phyloP scores from a whole-genome alignment of 176 grass and related monocot species.

The Triticum timopheevii region DNA sequence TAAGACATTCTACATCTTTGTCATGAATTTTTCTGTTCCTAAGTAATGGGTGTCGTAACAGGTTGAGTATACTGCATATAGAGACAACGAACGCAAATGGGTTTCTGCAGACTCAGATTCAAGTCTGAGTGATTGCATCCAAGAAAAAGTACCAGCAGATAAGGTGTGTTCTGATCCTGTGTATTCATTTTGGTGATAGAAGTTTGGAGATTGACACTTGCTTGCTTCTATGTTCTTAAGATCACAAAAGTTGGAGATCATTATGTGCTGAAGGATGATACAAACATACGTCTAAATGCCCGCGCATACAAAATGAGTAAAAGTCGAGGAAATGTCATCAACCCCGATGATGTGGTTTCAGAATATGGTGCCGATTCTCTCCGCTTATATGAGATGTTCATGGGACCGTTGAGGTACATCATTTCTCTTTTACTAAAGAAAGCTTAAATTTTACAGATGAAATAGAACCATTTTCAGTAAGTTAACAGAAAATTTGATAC shows the following conservation, averaged over 20 bases:
- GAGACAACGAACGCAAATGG: slow-evolving; percentile 69
- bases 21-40: slow-evolving; percentile 27
- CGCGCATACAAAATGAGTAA: slow-evolving; percentile 99
- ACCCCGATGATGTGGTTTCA: slow-evolving; percentile 95
- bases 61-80: slow-evolving; percentile 92
- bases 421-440: background rate
- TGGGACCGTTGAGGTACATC: slow-evolving; percentile 91
- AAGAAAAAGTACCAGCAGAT: slow-evolving; percentile 82
- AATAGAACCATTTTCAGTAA: slow-evolving; percentile 11
- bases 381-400: slow-evolving; percentile 99
- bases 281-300: slow-evolving; percentile 64
- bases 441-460: slow-evolving; percentile 43
- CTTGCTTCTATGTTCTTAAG: slow-evolving; percentile 39
- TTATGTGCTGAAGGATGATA: slow-evolving; percentile 85
- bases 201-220: background rate
- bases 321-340: slow-evolving; percentile 97
- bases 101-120: slow-evolving; percentile 69
- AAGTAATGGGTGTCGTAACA: slow-evolving; percentile 39
- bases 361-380: slow-evolving; percentile 98
- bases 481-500: slow-evolving; percentile 24
- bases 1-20: background rate
- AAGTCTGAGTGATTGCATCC: slow-evolving; percentile 55
- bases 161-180: slow-evolving; percentile 48
- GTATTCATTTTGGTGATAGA: slow-evolving; percentile 15
- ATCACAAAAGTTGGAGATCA: slow-evolving; percentile 85